Conservation (phyloP, 768 basidiomycete genomes). For the Plicaturopsis crispa region DNA sequence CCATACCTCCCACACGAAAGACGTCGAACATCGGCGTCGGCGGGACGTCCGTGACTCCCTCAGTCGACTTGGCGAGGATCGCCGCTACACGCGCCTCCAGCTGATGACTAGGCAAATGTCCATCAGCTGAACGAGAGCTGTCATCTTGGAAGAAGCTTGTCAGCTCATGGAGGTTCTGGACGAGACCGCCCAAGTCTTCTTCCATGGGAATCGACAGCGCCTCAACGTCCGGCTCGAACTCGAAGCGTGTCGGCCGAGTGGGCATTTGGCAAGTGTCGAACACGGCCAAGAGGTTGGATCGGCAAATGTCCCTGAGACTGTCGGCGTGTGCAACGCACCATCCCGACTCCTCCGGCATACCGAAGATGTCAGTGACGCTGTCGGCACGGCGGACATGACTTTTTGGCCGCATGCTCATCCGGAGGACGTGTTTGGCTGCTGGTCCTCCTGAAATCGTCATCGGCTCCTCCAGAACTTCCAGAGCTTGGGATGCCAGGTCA, state of each 20-base stretch:
- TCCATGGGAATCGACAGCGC: conserved; percentile 34
- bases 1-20: conserved; percentile 45
- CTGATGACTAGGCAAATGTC: conserved; percentile 44
- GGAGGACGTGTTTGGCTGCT: conserved; percentile 77
- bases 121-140: conserved; percentile 6
- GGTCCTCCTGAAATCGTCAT: conserved; percentile 71
- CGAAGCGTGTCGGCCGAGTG: conserved; percentile 60
- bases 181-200: conserved; percentile 70
- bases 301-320: conserved; percentile 50
- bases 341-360: conserved; percentile 73
- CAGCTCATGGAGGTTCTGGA: conserved; percentile 71
- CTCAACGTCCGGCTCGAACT: conserved; percentile 59
- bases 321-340: conserved; percentile 79
- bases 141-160: conserved; percentile 60
- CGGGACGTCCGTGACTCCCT: conserved; percentile 45
- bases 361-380: conserved; percentile 66
- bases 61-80: conserved; percentile 75
- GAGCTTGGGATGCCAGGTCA: conserved; percentile 74
- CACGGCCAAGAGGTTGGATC: conserved; percentile 76
- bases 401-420: conserved; percentile 80
- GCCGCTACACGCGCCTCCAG: conserved; percentile 76
- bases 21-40: conserved; percentile 78
- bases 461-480: conserved; percentile 93
- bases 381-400: conserved; percentile 38
- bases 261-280: conserved; percentile 78